phyloP scores from a whole-genome alignment of 768 basidiomycete genomes.

The Piloderma croceum region DNA sequence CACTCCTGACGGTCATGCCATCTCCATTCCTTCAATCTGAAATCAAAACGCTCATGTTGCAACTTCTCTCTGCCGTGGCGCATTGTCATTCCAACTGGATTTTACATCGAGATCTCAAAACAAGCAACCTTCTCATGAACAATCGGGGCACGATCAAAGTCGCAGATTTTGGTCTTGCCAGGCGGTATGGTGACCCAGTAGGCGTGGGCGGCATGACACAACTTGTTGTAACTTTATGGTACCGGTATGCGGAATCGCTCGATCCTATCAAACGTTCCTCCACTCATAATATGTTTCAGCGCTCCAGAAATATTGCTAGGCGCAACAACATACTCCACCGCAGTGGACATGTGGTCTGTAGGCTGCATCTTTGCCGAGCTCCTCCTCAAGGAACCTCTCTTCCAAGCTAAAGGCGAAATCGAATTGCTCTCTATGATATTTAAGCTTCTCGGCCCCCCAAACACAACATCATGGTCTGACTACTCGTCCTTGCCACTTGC shows the following conservation, averaged over 20 bases:
- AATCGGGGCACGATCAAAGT: conserved; percentile 98
- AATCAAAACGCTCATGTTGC: conserved; percentile 94
- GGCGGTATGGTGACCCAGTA: conserved; percentile 93
- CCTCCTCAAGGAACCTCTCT: conserved; percentile 91
- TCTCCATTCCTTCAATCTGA: conserved; percentile 95
- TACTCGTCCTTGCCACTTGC: conserved; percentile 74
- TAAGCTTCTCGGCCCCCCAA: conserved; percentile 92
- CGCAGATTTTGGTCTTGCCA: conserved; percentile 94
- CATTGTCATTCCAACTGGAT: conserved; percentile 98
- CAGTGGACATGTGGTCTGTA: conserved; percentile 97
- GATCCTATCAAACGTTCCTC: too few relatives aligned
- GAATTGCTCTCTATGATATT: conserved; percentile 93
- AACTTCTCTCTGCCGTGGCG: conserved; percentile 86
- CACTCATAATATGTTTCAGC: conserved; percentile 33
- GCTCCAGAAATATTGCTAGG: conserved; percentile 95
- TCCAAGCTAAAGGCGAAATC: conserved; percentile 93
- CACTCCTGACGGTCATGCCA: conserved; percentile 91
- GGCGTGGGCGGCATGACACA: conserved; percentile 97
- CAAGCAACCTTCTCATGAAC: conserved; percentile 97
- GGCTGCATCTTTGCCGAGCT: conserved; percentile 98
- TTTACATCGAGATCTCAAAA: conserved; percentile 94
- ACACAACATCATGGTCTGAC: conserved; percentile 79
- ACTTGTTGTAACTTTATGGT: conserved; percentile 97
- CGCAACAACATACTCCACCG: conserved; percentile 88
- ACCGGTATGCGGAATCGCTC: conserved; percentile 68